phyloP scores from a whole-genome alignment of 2,329 filamentous ascomycete species.

The Verticillium zaregamsianum region DNA sequence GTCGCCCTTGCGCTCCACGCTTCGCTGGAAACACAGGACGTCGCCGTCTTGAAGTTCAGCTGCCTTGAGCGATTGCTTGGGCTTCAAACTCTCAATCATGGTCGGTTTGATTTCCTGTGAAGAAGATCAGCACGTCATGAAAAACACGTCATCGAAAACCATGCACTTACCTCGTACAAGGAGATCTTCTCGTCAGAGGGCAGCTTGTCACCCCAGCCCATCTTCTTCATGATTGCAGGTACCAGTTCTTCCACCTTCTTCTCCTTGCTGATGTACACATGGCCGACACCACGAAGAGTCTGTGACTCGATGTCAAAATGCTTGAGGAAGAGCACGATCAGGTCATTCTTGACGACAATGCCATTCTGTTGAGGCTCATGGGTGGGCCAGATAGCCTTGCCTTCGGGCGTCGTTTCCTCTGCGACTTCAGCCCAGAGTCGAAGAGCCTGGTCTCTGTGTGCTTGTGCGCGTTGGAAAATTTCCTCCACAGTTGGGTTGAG shows the following conservation, averaged over 20 bases:
- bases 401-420: slow-evolving; percentile 61
- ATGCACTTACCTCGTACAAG: slow-evolving; percentile 67
- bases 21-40: slow-evolving; percentile 88
- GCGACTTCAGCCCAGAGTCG: slow-evolving; percentile 84
- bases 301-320: slow-evolving; percentile 80
- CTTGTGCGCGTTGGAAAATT: slow-evolving; percentile 43
- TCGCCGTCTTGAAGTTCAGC: slow-evolving; percentile 97
- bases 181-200: slow-evolving; percentile 55
- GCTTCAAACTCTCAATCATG: slow-evolving; percentile 94
- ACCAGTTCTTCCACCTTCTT: slow-evolving; percentile 85
- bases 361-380: slow-evolving; percentile 54
- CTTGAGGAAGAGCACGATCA: slow-evolving; percentile 85
- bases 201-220: slow-evolving; percentile 80
- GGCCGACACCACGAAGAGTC: slow-evolving; percentile 69
- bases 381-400: slow-evolving; percentile 68
- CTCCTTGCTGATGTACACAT: slow-evolving; percentile 82
- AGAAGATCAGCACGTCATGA: slow-evolving; percentile 11
- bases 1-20: slow-evolving; percentile 43
- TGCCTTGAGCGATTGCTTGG: slow-evolving; percentile 81
- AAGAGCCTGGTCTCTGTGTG: slow-evolving; percentile 67
- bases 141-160: background rate
- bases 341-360: slow-evolving; percentile 54
- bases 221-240: slow-evolving; percentile 71
- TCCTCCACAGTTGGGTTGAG: slow-evolving; percentile 75
- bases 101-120: slow-evolving; percentile 84